phyloP scores from a whole-genome alignment of 1,139 yeast genomes.

The Pichiaceae sp. region DNA sequence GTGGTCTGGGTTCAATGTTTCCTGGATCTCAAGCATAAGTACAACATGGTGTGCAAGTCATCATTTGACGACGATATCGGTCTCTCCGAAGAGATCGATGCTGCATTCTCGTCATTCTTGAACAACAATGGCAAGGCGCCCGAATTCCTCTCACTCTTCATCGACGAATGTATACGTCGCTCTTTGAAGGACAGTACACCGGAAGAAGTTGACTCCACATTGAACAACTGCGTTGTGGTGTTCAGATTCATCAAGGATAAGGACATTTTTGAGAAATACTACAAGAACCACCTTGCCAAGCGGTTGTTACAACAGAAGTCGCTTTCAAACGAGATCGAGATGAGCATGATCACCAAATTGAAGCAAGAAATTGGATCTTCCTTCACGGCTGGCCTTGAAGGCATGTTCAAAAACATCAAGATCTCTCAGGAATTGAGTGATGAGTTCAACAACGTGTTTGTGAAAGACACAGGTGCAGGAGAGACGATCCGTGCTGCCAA shows the following conservation, averaged over 20 bases:
- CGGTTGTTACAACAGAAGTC: constrained; percentile 60
- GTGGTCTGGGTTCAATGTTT: constrained; percentile 63
- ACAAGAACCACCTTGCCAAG: constrained; percentile 81
- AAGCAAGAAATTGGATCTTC: constrained; percentile 76
- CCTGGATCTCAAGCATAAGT: constrained; percentile 45
- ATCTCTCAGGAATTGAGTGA: constrained; percentile 52
- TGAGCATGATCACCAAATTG: constrained; percentile 54
- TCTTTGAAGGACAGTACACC: constrained; percentile 42
- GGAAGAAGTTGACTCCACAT: constrained; percentile 44
- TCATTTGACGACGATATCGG: constrained; percentile 43
- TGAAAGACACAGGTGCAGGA: constrained; percentile 10
- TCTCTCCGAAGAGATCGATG: constrained; percentile 48
- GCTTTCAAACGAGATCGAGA: constrained; percentile 56
- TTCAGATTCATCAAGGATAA: constrained; percentile 72
- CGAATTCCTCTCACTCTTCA: constrained; percentile 65
- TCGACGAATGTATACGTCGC: constrained; percentile 67
- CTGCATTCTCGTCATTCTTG: constrained; percentile 55
- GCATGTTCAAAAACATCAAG: constrained; percentile 81
- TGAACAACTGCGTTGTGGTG: constrained; percentile 50
- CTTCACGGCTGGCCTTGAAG: constrained; percentile 72
- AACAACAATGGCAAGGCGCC: constrained; percentile 53
- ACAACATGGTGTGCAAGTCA: constrained; percentile 35
- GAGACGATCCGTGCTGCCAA: constrained; percentile 10
- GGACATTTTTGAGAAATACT: constrained; percentile 79
- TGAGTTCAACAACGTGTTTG: constrained; percentile 35